Base-by-base conservation (phyloP, 228 moss, liverwort and hornwort species). In the Sphagnum magellanicum region DNA sequence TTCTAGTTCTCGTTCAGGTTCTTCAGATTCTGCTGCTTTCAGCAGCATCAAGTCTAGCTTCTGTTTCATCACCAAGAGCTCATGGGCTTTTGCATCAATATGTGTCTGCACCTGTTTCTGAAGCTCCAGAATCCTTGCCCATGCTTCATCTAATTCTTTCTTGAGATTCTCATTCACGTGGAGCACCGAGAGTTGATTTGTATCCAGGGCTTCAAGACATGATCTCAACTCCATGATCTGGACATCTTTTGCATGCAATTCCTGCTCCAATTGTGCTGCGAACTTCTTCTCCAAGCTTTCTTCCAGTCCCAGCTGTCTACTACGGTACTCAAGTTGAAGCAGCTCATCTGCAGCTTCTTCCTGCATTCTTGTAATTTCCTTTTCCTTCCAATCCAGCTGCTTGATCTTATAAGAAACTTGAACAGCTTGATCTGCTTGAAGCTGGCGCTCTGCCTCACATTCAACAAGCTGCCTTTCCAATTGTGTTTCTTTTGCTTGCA, bases 61-160 rank as follows among this genome's bases (percentile, higher is more conserved):
- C 51, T 94, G 93, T 73, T 89, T 89, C 70, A 94, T 75, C 83
- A 84, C 82, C 63, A 94, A 53, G 11, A 94, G 77, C 73, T 94
- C 89, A 17, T 32, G 32, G 32, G 83, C 83, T 76, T 91, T 94
- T 13, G 89, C 82, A 73, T 94, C 79, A 49, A 74, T 58, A 63
- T 79, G 84, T 14, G 72, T 80, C 32, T 79, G 89, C 48, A 91
- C 53, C 75, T 94, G 91, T 85, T 82, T 87, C 64, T 89, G 91
- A 6, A 94, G 74, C 51, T 94, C 93, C 64, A 74, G 76, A 72
- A 80, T 89, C 72, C 85, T 89, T 32, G 71, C 61, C n/a, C 87
- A 83, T 10, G 87, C 83, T 61, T 89, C 91, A 50, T 86, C 81
- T 16, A 94, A 70, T 61, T 94, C 91, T 74, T 89, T 94, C 71